Base-by-base conservation (phyloP, 768 basidiomycete species). In the Butyriboletus loyo region DNA sequence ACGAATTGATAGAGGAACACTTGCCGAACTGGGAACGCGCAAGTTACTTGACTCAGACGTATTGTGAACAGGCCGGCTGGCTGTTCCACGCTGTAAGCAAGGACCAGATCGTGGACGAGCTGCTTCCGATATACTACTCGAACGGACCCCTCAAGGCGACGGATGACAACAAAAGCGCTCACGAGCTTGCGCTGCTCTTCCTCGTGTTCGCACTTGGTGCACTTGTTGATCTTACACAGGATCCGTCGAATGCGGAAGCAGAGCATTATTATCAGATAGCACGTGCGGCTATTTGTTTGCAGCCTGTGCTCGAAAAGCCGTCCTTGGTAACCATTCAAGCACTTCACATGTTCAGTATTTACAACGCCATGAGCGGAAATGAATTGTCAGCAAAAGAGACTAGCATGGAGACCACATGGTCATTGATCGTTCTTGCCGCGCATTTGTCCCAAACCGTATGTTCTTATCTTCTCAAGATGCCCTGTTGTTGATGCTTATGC, bases 361-460 rank as follows among this genome's bases (percentile, higher is more conserved):
- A 86, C 62, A 83, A 83, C 49, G 82, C 80, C 17, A 82, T 88
- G 85, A 83, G 79, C 56, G 84, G 83, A 24, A 80, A 77, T 56
- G 85, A 84, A 63, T 61, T 80, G 15, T 58, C 67, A 4, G 74
- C 72, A 49, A 76, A 75, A 47, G 85, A 88, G 64, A 82, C 82
- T 4, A 84, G 81, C 54, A 87, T 82, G 84, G 85, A 86, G 71
- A 80, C 81, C 70, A 82, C 85, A 19, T 86, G 86, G 86, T 80
- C 77, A 13, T 66, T 86, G 40, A 74, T 85, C 35, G 82, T 80
- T 11, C 71, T 87, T n/a, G 83, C 83, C 1, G 76, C 80, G 13
- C 83, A 87, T 71, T 63, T 87, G 36, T 76, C 83, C 50, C 83
- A 85, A 69, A 80, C 83, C 10, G 84, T 86, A 61, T 49, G 83